A percentile compares a stretch with the other conserved stretches of the same genome.
These are phyloP conservation scores for Cyberlindnera veronae DNA, from an alignment of 805 yeast genomes.

Conservation along the genomic window DNA sequence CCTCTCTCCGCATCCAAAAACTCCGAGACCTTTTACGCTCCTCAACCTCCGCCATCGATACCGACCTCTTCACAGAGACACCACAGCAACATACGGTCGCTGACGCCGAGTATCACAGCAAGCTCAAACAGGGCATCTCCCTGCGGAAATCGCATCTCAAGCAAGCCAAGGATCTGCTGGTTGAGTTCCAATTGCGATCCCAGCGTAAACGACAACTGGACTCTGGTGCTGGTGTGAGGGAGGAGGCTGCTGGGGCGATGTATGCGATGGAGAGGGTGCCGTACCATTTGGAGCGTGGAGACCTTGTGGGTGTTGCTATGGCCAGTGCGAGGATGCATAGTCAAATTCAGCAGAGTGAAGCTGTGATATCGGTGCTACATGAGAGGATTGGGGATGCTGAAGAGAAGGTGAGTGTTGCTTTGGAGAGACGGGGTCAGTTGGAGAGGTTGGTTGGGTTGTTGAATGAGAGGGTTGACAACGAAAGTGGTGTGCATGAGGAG, in stretches of 20 bases:
- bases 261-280: constrained; percentile 20
- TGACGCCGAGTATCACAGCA: constrained; percentile 6
- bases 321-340: constrained; percentile 15
- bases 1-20: background rate
- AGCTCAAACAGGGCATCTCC: constrained; percentile 8
- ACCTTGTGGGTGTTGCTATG: constrained; percentile 21
- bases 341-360: constrained; percentile 14
- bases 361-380: background rate
- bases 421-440: constrained; percentile 3
- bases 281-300: constrained; percentile 23
- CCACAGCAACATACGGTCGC: background rate
- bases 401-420: constrained; percentile 5
- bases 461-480: background rate
- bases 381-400: background rate
- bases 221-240: background rate
- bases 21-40: background rate
- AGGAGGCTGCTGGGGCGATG: constrained; percentile 8
- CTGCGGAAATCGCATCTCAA: constrained; percentile 9
- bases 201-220: constrained; percentile 2
- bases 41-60: background rate
- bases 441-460: constrained; percentile 1
- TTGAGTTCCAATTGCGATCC: constrained; percentile 3
- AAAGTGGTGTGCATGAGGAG: background rate
- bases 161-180: constrained; percentile 7
- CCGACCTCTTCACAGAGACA: too few species aligned